Evolutionary conservation across 495 filamentous ascomycete genomes (phyloP).

Genomic region (Podospora comata): DNA sequence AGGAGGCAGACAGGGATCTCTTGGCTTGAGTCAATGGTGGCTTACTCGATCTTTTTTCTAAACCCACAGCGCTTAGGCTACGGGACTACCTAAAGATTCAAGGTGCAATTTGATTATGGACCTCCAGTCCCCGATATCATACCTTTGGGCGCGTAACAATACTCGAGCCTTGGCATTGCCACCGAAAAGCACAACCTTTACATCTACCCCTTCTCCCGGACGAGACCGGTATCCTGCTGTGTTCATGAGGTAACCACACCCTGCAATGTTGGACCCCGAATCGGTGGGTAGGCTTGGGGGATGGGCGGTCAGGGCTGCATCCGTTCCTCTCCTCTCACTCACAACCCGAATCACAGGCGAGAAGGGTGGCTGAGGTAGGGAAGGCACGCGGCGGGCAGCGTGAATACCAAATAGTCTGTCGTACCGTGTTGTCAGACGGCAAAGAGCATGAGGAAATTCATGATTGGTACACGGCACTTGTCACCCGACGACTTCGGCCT

Average conservation of each 20-base stretch:
- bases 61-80: not conserved
- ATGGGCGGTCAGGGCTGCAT: not conserved
- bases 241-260: constrained; percentile 1
- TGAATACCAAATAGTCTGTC: not conserved
- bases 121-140: not conserved
- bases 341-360: not conserved
- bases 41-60: not conserved
- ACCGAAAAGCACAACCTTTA: not conserved
- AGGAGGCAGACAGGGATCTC: not conserved
- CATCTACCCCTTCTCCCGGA: constrained; percentile 7
- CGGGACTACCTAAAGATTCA: not conserved
- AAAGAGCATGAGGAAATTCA: not conserved
- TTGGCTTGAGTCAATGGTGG: not conserved
- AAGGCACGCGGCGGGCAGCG: not conserved
- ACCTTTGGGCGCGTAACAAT: not conserved
- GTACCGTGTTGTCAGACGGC: not conserved
- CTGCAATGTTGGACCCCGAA: not conserved
- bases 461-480: not conserved
- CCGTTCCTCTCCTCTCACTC: not conserved
- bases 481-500: not conserved
- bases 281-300: constrained; percentile 3
- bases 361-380: not conserved
- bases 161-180: not conserved
- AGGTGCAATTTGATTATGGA: not conserved
- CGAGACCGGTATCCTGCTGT: not conserved